Base-by-base conservation (phyloP, 352 stramenopile species). In the Globisporangium camurandrum region DNA sequence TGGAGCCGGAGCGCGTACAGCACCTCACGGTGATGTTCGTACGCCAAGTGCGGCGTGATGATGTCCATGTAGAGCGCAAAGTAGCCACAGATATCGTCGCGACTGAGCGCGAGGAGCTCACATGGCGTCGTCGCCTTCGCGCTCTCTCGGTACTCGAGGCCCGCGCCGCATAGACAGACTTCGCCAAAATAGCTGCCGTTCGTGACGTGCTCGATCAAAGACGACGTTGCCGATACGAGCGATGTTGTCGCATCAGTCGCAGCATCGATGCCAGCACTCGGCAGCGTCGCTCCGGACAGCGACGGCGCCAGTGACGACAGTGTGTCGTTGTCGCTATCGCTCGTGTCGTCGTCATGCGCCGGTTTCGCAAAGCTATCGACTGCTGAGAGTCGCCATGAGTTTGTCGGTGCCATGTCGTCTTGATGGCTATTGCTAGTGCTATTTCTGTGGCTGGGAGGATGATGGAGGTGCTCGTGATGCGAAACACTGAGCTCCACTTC, bases 21-120 rank as follows among this genome's bases (percentile, higher is more conserved):
- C 9, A 82, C 36, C 47, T 86, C 70, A 19, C 71, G 79, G 47
- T 69, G 59, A 14, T 47, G 62, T 50, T 84, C 72, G 41, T 83
- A 73, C 9, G 47, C 54, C n/a, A 88, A 42, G 28, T 88, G 75
- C 20, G 75, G 64, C 3, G 54, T 62, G 42, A 88, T 67, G 26
- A 86, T 71, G 48, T 87, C 73, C 62, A 88, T 76, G 49, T 88
- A 86, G 49, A 72, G 66, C 12, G 63, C 61, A 8, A 86, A 62
- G 46, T 86, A 88, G 1, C 71, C 69, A 39, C 62, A 74, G 7
- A 88, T 36, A 50, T 86, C 72, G 11, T 81, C 66, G 34, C 59
- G 62, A 14, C 64, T 68, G 37, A 88, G 46, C n/a, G 66, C 72
- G 19, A 88, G 54, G 16, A 88, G 47, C 11, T 66, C 54, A 23